A percentile compares a stretch with the other conserved stretches of the same genome.
phyloP scores from a whole-genome alignment of 345 rosid species.

The Lenwebbia sp. region DNA sequence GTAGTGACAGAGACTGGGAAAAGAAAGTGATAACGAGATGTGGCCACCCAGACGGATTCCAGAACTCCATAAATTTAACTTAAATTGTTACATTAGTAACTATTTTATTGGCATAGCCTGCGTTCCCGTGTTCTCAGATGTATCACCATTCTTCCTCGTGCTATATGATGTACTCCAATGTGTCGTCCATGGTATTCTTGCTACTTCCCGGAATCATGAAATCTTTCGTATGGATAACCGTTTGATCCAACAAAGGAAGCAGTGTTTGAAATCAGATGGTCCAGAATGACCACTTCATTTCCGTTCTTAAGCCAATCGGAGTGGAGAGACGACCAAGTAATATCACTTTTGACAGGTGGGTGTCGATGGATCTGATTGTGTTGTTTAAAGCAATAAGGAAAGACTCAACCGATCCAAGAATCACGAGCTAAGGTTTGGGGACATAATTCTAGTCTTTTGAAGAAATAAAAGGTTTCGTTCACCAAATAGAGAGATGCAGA shows the following conservation, averaged over 20 bases:
- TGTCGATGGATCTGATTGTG: background rate
- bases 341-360: background rate
- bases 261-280: background rate
- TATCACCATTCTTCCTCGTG: background rate
- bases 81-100: background rate
- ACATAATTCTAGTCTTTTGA: background rate
- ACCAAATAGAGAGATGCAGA: background rate
- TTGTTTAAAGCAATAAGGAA: background rate
- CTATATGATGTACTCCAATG: background rate
- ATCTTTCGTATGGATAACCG: background rate
- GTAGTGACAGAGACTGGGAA: background rate
- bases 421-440: background rate
- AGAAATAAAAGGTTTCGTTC: background rate
- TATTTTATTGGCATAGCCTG: background rate
- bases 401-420: background rate
- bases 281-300: background rate
- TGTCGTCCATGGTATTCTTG: background rate
- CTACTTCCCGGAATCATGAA: background rate
- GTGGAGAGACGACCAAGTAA: background rate
- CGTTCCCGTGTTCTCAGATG: background rate
- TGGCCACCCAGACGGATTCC: background rate
- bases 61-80: background rate
- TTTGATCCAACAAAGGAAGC: background rate
- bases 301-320: background rate
- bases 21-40: background rate